phyloP scores from a whole-genome alignment of 73 alveolate genomes.

The Paramecium primaurelia region DNA sequence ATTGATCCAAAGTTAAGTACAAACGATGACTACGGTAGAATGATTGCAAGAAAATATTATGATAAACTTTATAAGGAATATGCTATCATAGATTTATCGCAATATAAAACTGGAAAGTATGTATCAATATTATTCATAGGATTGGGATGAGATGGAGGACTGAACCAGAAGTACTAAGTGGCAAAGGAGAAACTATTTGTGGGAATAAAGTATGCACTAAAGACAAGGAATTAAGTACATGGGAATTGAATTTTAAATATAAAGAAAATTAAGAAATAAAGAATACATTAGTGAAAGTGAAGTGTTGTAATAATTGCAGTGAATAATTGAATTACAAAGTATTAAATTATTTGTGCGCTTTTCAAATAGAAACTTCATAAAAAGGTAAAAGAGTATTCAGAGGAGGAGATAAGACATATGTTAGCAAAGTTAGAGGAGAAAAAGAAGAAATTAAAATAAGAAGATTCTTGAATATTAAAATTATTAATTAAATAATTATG shows the following conservation, averaged over 20 bases:
- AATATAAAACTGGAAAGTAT: slow-evolving; percentile 71
- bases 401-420: background rate
- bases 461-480: background rate
- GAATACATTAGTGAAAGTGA: slow-evolving; percentile 65
- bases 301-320: slow-evolving; percentile 62
- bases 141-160: slow-evolving; percentile 75
- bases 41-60: slow-evolving; percentile 56
- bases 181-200: slow-evolving; percentile 66
- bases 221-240: slow-evolving; percentile 37
- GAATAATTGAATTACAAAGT: slow-evolving; percentile 63
- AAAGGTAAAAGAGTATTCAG: slow-evolving; percentile 7
- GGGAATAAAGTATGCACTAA: slow-evolving; percentile 62
- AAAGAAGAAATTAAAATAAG: slow-evolving; percentile 2
- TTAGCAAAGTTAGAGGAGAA: background rate
- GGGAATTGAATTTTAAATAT: slow-evolving; percentile 62
- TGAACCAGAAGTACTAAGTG: slow-evolving; percentile 63
- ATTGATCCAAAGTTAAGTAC: slow-evolving; percentile 23
- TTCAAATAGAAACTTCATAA: slow-evolving; percentile 41
- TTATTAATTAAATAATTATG: background rate
- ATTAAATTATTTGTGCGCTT: background rate
- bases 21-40: slow-evolving; percentile 27
- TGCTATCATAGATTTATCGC: slow-evolving; percentile 65
- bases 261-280: slow-evolving; percentile 46
- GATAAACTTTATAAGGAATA: slow-evolving; percentile 65
- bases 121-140: background rate